Evolutionary conservation across 1,284 basidiomycete genomes (phyloP).

Genomic region (Naganishia albida): DNA sequence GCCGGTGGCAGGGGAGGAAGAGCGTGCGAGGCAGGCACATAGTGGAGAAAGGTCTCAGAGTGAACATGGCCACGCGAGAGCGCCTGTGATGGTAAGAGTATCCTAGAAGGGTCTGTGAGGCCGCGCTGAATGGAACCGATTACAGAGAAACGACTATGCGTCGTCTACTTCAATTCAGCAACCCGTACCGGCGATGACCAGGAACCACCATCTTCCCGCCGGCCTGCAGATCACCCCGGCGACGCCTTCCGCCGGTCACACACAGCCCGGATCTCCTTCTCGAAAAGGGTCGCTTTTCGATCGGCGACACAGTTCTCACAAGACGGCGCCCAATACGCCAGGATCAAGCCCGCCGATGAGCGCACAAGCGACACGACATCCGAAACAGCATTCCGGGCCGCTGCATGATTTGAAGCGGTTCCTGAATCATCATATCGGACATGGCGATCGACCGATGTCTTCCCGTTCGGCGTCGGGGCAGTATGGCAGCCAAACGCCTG

Average conservation of each 20-base stretch:
- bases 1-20: slow-evolving; percentile 6
- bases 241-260: slow-evolving; percentile 17
- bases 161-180: slow-evolving; percentile 2
- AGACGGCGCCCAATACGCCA: slow-evolving; percentile 48
- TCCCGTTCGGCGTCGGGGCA: slow-evolving; percentile 12
- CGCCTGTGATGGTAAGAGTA: neutral
- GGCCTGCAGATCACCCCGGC: slow-evolving; percentile 32
- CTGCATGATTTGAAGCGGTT: slow-evolving; percentile 89
- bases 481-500: slow-evolving; percentile 35
- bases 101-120: neutral
- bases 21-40: neutral
- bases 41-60: slow-evolving; percentile 6
- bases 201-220: slow-evolving; percentile 25
- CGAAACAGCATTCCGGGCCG: slow-evolving; percentile 60
- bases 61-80: slow-evolving; percentile 9
- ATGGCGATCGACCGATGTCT: slow-evolving; percentile 45
- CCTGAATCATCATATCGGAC: slow-evolving; percentile 81
- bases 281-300: slow-evolving; percentile 17
- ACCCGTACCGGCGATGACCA: slow-evolving; percentile 1
- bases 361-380: slow-evolving; percentile 48
- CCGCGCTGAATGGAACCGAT: neutral
- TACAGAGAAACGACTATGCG: slow-evolving; percentile 5
- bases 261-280: slow-evolving; percentile 13
- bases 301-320: slow-evolving; percentile 14
- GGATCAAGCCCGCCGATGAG: slow-evolving; percentile 45